Evolutionary conservation across 2,329 filamentous ascomycete genomes (phyloP).

Genomic region (Lachnellula cervina): DNA sequence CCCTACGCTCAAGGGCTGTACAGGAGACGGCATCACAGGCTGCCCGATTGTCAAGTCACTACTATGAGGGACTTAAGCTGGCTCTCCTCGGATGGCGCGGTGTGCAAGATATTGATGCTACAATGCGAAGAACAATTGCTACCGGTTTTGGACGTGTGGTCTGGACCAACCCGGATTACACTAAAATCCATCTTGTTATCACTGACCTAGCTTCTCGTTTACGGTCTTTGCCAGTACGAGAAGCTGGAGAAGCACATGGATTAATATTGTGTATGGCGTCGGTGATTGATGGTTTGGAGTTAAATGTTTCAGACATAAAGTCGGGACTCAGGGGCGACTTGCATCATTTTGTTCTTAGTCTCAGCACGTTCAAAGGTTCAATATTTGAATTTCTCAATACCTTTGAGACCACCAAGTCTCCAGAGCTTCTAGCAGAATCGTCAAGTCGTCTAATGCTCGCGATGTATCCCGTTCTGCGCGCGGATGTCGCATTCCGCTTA

Average conservation of each 20-base stretch:
- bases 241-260: conserved; percentile 67
- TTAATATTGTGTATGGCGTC: conserved; percentile 58
- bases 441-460: conserved; percentile 54
- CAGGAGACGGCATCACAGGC: conserved; percentile 68
- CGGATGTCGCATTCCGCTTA: conserved; percentile 6
- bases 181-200: too few relatives aligned
- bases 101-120: conserved; percentile 71
- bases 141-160: conserved; percentile 45
- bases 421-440: conserved; percentile 61
- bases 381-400: not conserved
- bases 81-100: conserved; percentile 81
- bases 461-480: conserved; percentile 38
- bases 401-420: conserved; percentile 24
- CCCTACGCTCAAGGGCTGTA: conserved; percentile 78
- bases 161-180: too few relatives aligned
- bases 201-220: not conserved
- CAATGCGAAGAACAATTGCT: conserved; percentile 68
- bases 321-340: too few relatives aligned
- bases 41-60: conserved; percentile 56
- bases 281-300: conserved; percentile 35
- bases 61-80: conserved; percentile 65
- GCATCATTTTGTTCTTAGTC: not conserved
- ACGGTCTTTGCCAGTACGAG: conserved; percentile 33
- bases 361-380: not conserved
- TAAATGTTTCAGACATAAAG: too few relatives aligned